Base-by-base conservation (phyloP, 306 rosid species). In the Malus asiatica region DNA sequence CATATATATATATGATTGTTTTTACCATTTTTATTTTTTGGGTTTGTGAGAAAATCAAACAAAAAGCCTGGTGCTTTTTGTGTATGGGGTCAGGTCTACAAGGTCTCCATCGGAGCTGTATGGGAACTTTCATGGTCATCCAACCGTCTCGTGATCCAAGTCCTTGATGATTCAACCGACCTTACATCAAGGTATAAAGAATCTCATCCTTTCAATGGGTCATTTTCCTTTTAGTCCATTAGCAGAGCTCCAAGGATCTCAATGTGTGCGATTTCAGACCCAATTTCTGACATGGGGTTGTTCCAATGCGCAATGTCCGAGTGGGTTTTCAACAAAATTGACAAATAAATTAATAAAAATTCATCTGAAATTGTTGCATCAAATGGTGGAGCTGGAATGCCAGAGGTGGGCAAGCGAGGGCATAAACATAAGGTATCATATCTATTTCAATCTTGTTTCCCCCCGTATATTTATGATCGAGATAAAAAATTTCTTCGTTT, bases 61-160 rank as follows among this genome's bases (percentile, higher is more conserved):
- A 13, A 46, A 46, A 46, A 30, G 67, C 71, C 74, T 73, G 86
- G 59, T 62, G 23, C 8, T 48, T 18, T 55, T 48, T 67, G 33
- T 32, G 33, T 32, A 32, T 32, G 33, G 33, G 76, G 51, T 30
- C 80, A 96, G 99, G 98, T 92, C 74, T 96, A 96, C 74, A 96
- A 92, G 86, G 89, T 96, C 80, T 96, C 99, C 25, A 92, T 96
- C 80, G 98, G 99, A 64, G 99, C 99, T 32, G 98, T 98, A 74
- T 92, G 99, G 44, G 90, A 87, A 0, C 98, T 96, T 69, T 96
- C 98, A 60, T 96, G 99, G 99, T 97, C 99, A 29, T 55, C 98
- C 4, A 97, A 96, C 60, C 97, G 98, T 42, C 93, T 96, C 18
- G 99, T 96, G 83, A 96, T 96, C 79, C 99, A 96, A 87, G 98